These are phyloP conservation scores for Turritis glabra DNA, from an alignment of 345 rosid genomes.

Conservation along the genomic window DNA sequence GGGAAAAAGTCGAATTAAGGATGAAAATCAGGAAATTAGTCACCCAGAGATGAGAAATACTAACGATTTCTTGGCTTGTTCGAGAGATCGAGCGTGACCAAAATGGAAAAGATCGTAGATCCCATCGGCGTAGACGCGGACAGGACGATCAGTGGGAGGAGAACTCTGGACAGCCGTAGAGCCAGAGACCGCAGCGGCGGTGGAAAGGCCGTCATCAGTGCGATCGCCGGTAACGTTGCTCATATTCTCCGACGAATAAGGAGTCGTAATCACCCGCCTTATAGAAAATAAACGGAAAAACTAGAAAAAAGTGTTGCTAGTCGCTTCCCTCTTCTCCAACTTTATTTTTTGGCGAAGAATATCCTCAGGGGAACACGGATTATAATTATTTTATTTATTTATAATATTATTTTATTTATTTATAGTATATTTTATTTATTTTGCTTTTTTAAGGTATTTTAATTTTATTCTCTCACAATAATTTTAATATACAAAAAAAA, in stretches of 20 bases:
- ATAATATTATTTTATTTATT: background rate
- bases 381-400: background rate
- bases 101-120: constrained; percentile 99
- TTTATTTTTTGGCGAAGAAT: background rate
- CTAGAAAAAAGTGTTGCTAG: constrained; percentile 6
- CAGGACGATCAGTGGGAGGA: constrained; percentile 55
- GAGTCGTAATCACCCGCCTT: constrained; percentile 21
- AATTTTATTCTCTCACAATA: background rate
- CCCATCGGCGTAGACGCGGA: constrained; percentile 96
- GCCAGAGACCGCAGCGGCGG: constrained; percentile 31
- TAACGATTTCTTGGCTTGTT: constrained; percentile 87
- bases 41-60: constrained; percentile 20
- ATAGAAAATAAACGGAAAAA: background rate
- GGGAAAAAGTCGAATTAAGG: background rate
- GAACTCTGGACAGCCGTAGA: constrained; percentile 4
- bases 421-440: background rate
- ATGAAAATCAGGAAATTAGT: background rate
- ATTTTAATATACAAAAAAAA: no score
- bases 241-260: constrained; percentile 34
- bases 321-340: constrained; percentile 31
- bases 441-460: background rate
- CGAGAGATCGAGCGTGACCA: constrained; percentile 96
- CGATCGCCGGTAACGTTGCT: constrained; percentile 37
- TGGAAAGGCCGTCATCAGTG: background rate
- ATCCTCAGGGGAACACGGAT: constrained; percentile 1